phyloP scores from a whole-genome alignment of 768 basidiomycete species.

The Xerocomus brunneocitrinus region DNA sequence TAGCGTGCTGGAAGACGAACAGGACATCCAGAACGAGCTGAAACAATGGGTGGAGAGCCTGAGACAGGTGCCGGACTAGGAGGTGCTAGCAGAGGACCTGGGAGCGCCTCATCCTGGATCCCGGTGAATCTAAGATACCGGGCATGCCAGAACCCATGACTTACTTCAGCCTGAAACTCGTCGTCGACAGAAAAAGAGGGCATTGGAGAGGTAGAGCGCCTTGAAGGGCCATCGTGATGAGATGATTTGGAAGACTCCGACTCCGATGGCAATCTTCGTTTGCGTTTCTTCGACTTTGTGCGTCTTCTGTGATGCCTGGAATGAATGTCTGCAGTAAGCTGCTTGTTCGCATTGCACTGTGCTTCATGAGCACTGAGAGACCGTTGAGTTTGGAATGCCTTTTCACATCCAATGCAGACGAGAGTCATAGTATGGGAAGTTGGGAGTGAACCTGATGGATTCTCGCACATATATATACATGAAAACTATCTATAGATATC shows the following conservation, averaged over 20 bases:
- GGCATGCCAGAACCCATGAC: too few species aligned
- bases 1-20: constrained; percentile 2
- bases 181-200: too few species aligned
- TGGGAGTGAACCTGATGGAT: background rate
- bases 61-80: background rate
- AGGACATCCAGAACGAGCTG: background rate
- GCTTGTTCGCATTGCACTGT: background rate
- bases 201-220: too few species aligned
- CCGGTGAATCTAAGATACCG: too few species aligned
- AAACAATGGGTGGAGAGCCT: background rate
- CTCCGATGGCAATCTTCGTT: background rate
- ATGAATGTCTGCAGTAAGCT: background rate
- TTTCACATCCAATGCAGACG: background rate
- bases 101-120: too few species aligned
- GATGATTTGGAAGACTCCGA: background rate
- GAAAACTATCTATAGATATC: background rate
- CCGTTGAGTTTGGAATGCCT: background rate
- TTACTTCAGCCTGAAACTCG: too few species aligned
- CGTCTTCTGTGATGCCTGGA: background rate
- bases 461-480: background rate
- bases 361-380: background rate
- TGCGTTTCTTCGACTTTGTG: background rate
- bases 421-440: background rate
- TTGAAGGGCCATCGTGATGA: background rate
- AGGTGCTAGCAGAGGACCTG: too few species aligned